Conservation (phyloP, 1,284 basidiomycete species). For the Ceratobasidium sp. region DNA sequence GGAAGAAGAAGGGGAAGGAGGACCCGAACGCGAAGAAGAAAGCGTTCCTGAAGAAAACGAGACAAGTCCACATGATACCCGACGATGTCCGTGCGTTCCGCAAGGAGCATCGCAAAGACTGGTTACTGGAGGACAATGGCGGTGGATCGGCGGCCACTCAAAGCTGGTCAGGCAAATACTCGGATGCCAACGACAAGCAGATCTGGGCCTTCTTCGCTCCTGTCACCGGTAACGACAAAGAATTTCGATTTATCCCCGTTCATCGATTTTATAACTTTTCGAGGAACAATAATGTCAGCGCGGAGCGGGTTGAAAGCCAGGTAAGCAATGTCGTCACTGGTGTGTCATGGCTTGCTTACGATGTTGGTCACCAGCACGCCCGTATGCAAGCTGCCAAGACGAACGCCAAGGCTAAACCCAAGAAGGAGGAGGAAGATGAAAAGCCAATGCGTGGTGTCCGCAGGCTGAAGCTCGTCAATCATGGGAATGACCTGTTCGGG, state of each 20-base stretch:
- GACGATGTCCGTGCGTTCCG: constrained; percentile 75
- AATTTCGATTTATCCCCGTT: constrained; percentile 86
- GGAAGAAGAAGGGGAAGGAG: constrained; percentile 58
- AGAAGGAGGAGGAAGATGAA: constrained; percentile 37
- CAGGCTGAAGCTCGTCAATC: constrained; percentile 70
- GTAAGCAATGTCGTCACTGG: constrained; percentile 12
- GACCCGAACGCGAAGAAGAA: constrained; percentile 64
- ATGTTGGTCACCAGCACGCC: constrained; percentile 11
- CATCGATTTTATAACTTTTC: constrained; percentile 88
- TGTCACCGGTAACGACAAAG: constrained; percentile 49
- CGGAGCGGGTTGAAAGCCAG: constrained; percentile 37
- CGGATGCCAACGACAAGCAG: constrained; percentile 69
- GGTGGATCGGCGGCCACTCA: constrained; percentile 60
- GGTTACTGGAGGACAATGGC: constrained; percentile 84
- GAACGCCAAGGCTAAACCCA: constrained; percentile 33
- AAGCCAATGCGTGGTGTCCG: constrained; percentile 61
- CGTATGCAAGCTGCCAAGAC: constrained; percentile 42
- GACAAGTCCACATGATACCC: constrained; percentile 79
- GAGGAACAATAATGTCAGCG: constrained; percentile 44
- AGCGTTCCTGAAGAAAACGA: constrained; percentile 84
- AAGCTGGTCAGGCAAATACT: constrained; percentile 82
- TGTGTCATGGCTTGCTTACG: constrained; percentile 42
- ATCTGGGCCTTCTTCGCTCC: constrained; percentile 53
- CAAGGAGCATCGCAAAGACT: constrained; percentile 86
- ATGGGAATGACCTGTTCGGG: constrained; percentile 69